Conservation (phyloP, 345 rosid species). For the Melaleuca alternifolia region DNA sequence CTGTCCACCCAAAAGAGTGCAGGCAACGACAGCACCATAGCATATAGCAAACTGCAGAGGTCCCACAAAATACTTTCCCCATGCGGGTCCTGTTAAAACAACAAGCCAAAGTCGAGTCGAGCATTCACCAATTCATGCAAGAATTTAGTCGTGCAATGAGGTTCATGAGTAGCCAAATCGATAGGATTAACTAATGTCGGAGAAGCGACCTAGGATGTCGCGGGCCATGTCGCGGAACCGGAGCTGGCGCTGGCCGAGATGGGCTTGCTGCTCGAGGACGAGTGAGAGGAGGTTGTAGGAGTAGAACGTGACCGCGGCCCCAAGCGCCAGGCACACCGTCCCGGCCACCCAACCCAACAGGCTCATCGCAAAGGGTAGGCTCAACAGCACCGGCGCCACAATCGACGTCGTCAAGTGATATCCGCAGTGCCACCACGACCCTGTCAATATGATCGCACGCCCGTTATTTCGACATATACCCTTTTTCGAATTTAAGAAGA, state of each 20-base stretch:
- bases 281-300: slow-evolving; percentile 28
- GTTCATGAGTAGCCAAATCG: background rate
- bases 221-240: slow-evolving; percentile 30
- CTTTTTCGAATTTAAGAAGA: background rate
- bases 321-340: background rate
- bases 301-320: slow-evolving; percentile 20
- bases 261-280: slow-evolving; percentile 30
- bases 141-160: background rate
- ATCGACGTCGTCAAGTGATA: slow-evolving; percentile 32
- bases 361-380: slow-evolving; percentile 22
- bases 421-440: slow-evolving; percentile 33
- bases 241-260: slow-evolving; percentile 16
- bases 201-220: slow-evolving; percentile 13
- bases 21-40: slow-evolving; percentile 37
- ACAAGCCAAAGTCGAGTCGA: background rate
- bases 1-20: slow-evolving; percentile 42
- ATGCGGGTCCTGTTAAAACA: slow-evolving; percentile 31
- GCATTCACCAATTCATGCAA: background rate
- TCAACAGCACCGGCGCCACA: slow-evolving; percentile 21
- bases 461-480: background rate
- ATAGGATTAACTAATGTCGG: background rate
- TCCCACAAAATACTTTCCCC: slow-evolving; percentile 45
- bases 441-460: background rate
- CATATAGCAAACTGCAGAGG: slow-evolving; percentile 44
- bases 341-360: slow-evolving; percentile 28